Evolutionary conservation across 2,329 filamentous ascomycete species (phyloP).

Genomic region (Hypoxylon sp.): DNA sequence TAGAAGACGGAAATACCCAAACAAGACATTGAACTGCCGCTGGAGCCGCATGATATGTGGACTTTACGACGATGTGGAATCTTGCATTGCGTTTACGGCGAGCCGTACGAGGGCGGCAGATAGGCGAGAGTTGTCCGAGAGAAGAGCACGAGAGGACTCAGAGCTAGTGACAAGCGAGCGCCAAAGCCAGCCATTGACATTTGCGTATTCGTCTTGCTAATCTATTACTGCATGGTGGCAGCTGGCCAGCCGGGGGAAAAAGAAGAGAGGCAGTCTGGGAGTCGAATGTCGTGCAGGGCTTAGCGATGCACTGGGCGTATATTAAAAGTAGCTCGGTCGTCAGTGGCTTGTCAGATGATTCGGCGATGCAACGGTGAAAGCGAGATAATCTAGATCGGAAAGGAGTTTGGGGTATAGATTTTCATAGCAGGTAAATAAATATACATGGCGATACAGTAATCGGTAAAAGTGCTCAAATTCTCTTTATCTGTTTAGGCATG

Average conservation of each 20-base stretch:
- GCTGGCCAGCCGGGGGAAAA: constrained; percentile 19
- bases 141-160: constrained; percentile 19
- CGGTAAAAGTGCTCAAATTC: not conserved
- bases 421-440: constrained; percentile 25
- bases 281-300: constrained; percentile 31
- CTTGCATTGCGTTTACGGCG: constrained; percentile 1
- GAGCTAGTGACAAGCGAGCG: not conserved
- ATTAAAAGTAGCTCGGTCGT: constrained; percentile 11
- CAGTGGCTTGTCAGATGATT: constrained; percentile 24
- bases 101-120: constrained; percentile 15
- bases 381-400: constrained; percentile 30
- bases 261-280: constrained; percentile 24
- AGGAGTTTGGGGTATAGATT: constrained; percentile 26
- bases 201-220: constrained; percentile 24
- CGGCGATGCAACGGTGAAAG: constrained; percentile 12
- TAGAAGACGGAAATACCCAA: constrained; percentile 16
- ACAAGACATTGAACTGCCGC: constrained; percentile 26
- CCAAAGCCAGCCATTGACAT: constrained; percentile 9
- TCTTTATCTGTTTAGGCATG: no score
- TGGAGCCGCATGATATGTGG: constrained; percentile 21
- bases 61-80: constrained; percentile 14
- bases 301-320: constrained; percentile 31
- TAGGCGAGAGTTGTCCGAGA: not conserved
- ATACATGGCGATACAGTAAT: constrained; percentile 33
- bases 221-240: constrained; percentile 28